Evolutionary conservation across 441 rosid genomes (phyloP).

Genomic region (Erodium trifolium): DNA sequence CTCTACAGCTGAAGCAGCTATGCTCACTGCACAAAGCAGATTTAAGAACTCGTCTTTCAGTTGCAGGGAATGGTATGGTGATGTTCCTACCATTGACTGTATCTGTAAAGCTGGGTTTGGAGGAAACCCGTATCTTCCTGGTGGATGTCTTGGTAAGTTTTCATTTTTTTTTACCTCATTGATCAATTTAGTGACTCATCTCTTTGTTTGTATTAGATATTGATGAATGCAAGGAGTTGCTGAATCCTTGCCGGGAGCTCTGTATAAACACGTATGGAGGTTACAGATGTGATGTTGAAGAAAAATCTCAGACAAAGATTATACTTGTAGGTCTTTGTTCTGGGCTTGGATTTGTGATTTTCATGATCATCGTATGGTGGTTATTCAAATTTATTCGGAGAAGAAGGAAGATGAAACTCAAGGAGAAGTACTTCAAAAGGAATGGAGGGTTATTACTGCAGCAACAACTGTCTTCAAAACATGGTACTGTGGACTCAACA

Average conservation of each 20-base stretch:
- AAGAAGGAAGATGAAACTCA: neutral
- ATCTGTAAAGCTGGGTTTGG: neutral
- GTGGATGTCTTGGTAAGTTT: neutral
- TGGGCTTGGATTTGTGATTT: neutral
- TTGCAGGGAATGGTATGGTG: conserved; percentile 8
- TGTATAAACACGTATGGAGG: conserved; percentile 1
- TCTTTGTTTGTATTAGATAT: neutral
- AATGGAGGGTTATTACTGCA: neutral
- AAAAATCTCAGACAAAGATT: neutral
- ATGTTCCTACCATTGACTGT: conserved; percentile 8
- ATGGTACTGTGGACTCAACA: neutral
- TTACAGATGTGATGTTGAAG: neutral
- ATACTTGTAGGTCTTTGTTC: neutral
- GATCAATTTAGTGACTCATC: neutral
- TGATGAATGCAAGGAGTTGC: neutral
- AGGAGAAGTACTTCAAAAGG: neutral
- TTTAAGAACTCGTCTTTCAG: conserved; percentile 4
- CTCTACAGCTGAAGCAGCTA: conserved; percentile 3
- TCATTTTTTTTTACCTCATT: neutral
- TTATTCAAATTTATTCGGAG: neutral
- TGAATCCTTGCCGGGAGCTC: neutral
- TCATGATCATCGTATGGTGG: neutral
- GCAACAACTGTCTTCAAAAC: neutral
- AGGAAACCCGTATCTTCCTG: conserved; percentile 7
- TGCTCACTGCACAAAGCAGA: neutral